Percentiles rank a stretch among this genome's conserved stretches.
These are phyloP conservation scores for Aegle marmelos DNA, from an alignment of 345 rosid species.

Conservation along the genomic window DNA sequence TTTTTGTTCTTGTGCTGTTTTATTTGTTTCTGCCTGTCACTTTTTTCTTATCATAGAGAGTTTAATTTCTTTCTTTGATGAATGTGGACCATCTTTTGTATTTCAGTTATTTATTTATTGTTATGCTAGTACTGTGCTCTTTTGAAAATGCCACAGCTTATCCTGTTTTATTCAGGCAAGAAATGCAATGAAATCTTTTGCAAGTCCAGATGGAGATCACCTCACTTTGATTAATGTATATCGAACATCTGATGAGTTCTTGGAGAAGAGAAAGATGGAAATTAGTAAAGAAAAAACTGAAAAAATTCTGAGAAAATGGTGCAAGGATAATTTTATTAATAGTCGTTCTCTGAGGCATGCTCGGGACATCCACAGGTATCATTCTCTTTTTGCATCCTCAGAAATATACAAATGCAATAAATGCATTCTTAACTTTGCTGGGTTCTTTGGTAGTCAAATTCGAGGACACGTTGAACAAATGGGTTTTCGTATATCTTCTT, in stretches of 20 bases:
- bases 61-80: neutral
- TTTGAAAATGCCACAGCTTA: constrained; percentile 1
- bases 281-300: constrained; percentile 41
- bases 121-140: neutral
- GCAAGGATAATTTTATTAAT: constrained; percentile 77
- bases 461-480: constrained; percentile 66
- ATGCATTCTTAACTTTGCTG: constrained; percentile 7
- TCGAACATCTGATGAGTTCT: constrained; percentile 64
- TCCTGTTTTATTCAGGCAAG: constrained; percentile 55
- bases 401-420: neutral
- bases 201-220: constrained; percentile 91
- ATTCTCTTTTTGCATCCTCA: constrained; percentile 2
- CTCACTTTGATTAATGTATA: constrained; percentile 77
- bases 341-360: constrained; percentile 77
- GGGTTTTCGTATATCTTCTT: constrained; percentile 71
- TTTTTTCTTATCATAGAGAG: neutral
- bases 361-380: constrained; percentile 74
- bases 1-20: neutral
- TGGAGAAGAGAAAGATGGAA: constrained; percentile 50
- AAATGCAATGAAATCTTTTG: constrained; percentile 67
- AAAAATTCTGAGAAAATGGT: constrained; percentile 78
- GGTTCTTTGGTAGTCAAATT: constrained; percentile 62
- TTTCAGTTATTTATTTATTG: neutral
- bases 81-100: neutral
- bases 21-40: neutral